Evolutionary conservation across 768 basidiomycete species (phyloP), one percentile per base, ranked within the genome.

Genomic region (Trametes sanguinea): DNA sequence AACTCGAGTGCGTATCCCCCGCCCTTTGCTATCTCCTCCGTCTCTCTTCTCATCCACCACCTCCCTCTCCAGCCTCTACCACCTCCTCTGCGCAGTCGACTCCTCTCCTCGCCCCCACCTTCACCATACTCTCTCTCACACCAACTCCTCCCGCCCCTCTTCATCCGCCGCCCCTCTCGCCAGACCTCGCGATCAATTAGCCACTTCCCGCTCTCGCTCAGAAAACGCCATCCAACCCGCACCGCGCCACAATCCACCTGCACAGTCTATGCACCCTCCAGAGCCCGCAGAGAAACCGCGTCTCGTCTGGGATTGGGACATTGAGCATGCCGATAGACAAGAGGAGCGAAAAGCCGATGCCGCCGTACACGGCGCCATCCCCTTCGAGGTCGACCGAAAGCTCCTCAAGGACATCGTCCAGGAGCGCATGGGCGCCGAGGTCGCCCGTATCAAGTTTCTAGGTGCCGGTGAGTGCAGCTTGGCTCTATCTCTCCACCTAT

Each of bases 331-430:
- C n/a, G 89, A 92, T 71, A 77, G 90, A 47, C 80, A 77, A 67
- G 80, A 74, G 39, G 90, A 92, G 73, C 80, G 82, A 2, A 82
- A 80, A 66, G 84, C 82, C 2, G 90, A 91, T 64, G 81, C 82
- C 13, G 81, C 81, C 3, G 66, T 85, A 17, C 88, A 90, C 67
- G 83, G 82, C 37, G 77, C 81, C 9, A 81, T 79, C 5, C 88
- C 88, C 27, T 92, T 94, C 68, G 84, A 84, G 56, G 86, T 94
- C 29, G 92, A 94, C 74, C 76, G 92, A 57, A 80, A 81, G 57
- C 78, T 91, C 22, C 77, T 94, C 63, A 88, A 85, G 73, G 90
- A 92, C 65, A 85, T 94, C 45, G 86, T 94, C 7, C 79, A 84
- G 50, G 89, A 92, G 69, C 87, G 85, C 66, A 82, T 87, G 75